Evolutionary conservation across 2,329 filamentous ascomycete genomes (phyloP), one percentile per base, ranked within the genome.

Genomic region (Rutstroemia sp.): DNA sequence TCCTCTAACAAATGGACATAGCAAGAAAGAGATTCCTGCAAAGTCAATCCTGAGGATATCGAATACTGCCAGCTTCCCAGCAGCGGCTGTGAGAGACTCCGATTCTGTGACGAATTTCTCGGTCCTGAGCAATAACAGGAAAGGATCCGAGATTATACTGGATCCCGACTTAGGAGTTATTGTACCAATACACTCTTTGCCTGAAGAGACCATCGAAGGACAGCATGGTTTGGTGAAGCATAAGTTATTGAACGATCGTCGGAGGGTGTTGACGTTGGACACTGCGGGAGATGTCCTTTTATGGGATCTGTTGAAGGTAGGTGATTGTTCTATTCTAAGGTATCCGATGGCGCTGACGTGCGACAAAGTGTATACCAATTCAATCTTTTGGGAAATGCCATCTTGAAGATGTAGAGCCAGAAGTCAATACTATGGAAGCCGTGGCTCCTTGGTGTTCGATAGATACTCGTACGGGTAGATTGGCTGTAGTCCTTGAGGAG

Each of bases 371-470:
- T 69, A 80, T 87, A 67, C 90, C 90, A 0, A 84, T 97, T 54
- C 82, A 89, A 70, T 90, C 87, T n/a, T 99, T 94, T 71, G 94
- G 94, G 45, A 96, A 96, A 73, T 83, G 87, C 46, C 89, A 97
- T 71, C 79, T 99, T 3, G 92, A 97, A 67, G 92, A 97, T 69
- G 90, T 99, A 8, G 87, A 91, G 58, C 84, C 85, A 0, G 81
- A 91, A 66, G 82, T 96, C 55, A 96, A 96, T 68, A 96, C 90
- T 0, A 79, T 82, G 14, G 91, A 96, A 69, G 92, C 86, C 34
- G 89, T 97, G 41, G 88, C 92, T 4, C 92, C 95, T 54, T 99
- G 94, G 94, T 99, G 94, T 69, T 89, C 89, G 1, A 88, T 97
- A 53, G 91, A 99, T 67, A 92, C 92, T 19, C 87, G 92, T 64